These are phyloP conservation scores for Thuja plicata DNA, from an alignment of 83 land plant genomes.

Conservation along the genomic window DNA sequence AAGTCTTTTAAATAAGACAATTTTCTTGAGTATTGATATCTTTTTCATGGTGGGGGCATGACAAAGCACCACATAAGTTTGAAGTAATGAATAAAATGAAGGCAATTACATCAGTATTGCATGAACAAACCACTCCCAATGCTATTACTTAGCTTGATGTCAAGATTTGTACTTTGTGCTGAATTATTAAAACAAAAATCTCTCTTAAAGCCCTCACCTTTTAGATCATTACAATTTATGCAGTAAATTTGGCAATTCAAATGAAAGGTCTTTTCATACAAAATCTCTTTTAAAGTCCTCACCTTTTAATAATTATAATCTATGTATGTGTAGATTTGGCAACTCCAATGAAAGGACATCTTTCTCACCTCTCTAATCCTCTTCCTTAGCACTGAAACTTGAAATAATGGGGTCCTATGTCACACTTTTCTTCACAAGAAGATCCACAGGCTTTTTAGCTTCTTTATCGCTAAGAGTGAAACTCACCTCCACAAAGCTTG, in stretches of 20 bases:
- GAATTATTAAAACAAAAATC: too few species aligned
- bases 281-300: neutral
- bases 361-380: neutral
- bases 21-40: too few species aligned
- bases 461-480: too few species aligned
- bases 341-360: slow-evolving; percentile 21
- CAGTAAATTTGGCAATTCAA: slow-evolving; percentile 11
- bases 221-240: neutral
- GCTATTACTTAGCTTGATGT: slow-evolving; percentile 38
- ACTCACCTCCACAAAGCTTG: too few species aligned
- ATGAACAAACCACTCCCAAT: slow-evolving; percentile 28
- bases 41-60: too few species aligned
- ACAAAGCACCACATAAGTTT: too few species aligned
- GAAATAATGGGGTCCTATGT: neutral
- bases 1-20: too few species aligned
- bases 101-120: neutral
- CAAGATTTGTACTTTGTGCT: neutral
- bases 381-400: neutral
- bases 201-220: neutral
- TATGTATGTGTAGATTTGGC: neutral
- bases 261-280: neutral
- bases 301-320: too few species aligned
- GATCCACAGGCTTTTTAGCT: too few species aligned
- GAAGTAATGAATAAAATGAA: too few species aligned
- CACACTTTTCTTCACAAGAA: neutral